Percentiles rank a stretch among this genome's conserved stretches.
Evolutionary conservation across 23 red algal genomes (phyloP).

Genomic region (Gracilariopsis chorda): DNA sequence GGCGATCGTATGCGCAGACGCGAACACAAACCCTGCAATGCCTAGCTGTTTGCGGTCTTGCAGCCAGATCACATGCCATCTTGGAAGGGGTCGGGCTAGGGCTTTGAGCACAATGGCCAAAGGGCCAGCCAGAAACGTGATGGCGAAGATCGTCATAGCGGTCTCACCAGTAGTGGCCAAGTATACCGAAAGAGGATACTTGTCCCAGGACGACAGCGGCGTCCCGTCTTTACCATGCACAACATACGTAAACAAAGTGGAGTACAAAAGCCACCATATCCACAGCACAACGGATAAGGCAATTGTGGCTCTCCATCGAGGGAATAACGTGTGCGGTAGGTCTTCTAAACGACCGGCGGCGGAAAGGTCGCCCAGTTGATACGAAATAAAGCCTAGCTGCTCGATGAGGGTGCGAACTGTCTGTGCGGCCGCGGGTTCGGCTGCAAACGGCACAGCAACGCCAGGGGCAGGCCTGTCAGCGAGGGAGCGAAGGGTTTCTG

Average conservation of each 20-base stretch:
- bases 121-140: conserved; percentile 58
- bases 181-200: not conserved
- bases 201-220: not conserved
- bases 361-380: too few species aligned
- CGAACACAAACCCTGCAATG: conserved; percentile 36
- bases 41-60: conserved; percentile 55
- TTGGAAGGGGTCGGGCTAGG: not conserved
- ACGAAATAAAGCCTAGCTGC: too few species aligned
- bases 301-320: not conserved
- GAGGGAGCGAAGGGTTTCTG: too few species aligned
- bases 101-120: not conserved
- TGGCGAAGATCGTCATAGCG: conserved; percentile 1
- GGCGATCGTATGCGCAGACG: conserved; percentile 24
- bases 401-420: too few species aligned
- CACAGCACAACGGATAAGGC: not conserved
- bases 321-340: conserved; percentile 28
- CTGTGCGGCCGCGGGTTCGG: too few species aligned
- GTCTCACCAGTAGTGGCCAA: conserved; percentile 42
- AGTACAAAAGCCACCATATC: not conserved
- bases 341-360: not conserved
- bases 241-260: not conserved
- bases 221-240: not conserved
- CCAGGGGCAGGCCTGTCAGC: too few species aligned
- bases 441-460: too few species aligned
- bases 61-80: conserved; percentile 27